phyloP scores from a whole-genome alignment of 1,284 basidiomycete species.

The Stereum hirsutum region DNA sequence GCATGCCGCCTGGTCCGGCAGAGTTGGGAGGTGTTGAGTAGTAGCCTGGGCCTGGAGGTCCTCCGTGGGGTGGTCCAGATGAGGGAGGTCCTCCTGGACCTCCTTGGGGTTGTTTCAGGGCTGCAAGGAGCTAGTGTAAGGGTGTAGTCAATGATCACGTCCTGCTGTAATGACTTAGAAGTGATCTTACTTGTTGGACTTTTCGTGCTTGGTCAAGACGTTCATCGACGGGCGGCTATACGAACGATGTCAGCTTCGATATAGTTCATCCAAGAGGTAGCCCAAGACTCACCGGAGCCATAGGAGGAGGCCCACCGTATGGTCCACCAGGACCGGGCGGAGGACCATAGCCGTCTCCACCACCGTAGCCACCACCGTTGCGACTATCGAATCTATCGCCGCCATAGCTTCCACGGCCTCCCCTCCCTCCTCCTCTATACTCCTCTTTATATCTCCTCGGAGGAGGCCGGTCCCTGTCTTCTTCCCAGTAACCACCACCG shows the following conservation, averaged over 20 bases:
- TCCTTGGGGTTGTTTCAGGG: conserved; percentile 65
- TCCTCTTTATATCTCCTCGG: conserved; percentile 36
- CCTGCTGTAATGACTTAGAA: not conserved
- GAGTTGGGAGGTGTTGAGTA: no score
- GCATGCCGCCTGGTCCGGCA: conserved; percentile 10
- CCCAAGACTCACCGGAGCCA: conserved; percentile 17
- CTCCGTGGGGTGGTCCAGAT: no score
- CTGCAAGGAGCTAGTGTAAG: conserved; percentile 47
- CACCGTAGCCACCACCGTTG: conserved; percentile 16
- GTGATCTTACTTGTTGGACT: conserved; percentile 54
- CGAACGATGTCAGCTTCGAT: not conserved
- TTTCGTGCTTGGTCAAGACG: conserved; percentile 75
- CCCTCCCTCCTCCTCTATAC: conserved; percentile 23
- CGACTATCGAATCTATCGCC: conserved; percentile 23
- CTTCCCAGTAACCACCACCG: conserved; percentile 31
- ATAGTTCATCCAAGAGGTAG: no score
- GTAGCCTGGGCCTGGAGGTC: no score
- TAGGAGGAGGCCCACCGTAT: conserved; percentile 16
- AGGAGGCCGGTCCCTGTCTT: conserved; percentile 33
- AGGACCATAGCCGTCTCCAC: conserved; percentile 25
- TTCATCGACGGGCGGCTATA: conserved; percentile 40
- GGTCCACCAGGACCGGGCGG: conserved; percentile 17
- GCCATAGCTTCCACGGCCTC: conserved; percentile 26
- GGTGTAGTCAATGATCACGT: conserved; percentile 5
- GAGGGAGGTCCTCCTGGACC: no score